Evolutionary conservation across 2,329 filamentous ascomycete species (phyloP).

Genomic region (Penicillium sp.): DNA sequence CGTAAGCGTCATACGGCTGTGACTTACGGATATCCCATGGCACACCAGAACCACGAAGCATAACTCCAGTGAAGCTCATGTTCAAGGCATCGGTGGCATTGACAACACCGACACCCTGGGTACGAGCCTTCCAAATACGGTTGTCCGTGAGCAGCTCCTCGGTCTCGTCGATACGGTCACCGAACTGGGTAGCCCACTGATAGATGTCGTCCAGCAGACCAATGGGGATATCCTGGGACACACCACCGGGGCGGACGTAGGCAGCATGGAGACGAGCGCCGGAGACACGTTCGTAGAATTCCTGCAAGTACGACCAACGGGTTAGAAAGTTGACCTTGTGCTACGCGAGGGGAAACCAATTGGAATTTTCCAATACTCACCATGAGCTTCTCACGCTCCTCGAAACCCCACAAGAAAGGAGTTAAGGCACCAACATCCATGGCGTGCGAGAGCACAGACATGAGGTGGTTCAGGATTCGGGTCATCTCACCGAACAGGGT

Average conservation of each 20-base stretch:
- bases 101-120: constrained; percentile 87
- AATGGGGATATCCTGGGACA: constrained; percentile 89
- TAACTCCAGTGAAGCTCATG: constrained; percentile 93
- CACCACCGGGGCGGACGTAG: constrained; percentile 93
- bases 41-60: constrained; percentile 94
- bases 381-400: constrained; percentile 99
- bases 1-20: constrained; percentile 95
- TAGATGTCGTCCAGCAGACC: constrained; percentile 98
- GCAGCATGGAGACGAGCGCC: constrained; percentile 95
- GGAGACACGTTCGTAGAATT: constrained; percentile 99
- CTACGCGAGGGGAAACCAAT: not conserved
- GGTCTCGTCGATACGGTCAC: constrained; percentile 96
- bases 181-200: constrained; percentile 98
- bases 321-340: constrained; percentile 14
- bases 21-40: constrained; percentile 97
- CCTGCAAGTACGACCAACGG: constrained; percentile 52
- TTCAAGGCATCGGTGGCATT: constrained; percentile 91
- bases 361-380: constrained; percentile 55
- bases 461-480: constrained; percentile 90
- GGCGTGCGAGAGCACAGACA: constrained; percentile 94
- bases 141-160: constrained; percentile 99
- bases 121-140: constrained; percentile 96
- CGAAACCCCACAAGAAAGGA: constrained; percentile 98
- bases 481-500: constrained; percentile 96
- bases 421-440: constrained; percentile 99